Percentiles rank a stretch among this genome's conserved stretches.
Conservation (phyloP, 1,284 basidiomycete species). For the Microbotryomycetes sp. region DNA sequence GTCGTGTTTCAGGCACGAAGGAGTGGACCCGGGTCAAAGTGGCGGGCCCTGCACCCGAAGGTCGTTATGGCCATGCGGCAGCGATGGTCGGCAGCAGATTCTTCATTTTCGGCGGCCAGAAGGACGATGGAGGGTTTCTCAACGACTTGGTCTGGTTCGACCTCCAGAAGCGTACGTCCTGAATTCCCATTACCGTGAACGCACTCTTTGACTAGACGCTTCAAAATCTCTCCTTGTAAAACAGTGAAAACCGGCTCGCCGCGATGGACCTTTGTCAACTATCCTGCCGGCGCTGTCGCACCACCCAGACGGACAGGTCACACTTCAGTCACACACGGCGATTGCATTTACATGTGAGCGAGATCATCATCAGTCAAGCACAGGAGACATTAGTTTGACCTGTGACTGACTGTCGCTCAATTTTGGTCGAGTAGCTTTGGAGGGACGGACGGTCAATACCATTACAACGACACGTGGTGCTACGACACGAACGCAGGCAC, state of each 20-base stretch:
- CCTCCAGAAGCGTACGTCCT: slow-evolving; percentile 73
- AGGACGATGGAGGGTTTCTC: slow-evolving; percentile 72
- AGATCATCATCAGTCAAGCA: too few species aligned
- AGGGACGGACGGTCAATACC: slow-evolving; percentile 95
- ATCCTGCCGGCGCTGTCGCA: slow-evolving; percentile 63
- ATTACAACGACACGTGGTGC: slow-evolving; percentile 99
- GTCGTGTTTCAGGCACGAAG: slow-evolving; percentile 58
- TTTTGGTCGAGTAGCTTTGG: slow-evolving; percentile 64
- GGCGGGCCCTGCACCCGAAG: slow-evolving; percentile 63
- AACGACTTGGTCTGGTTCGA: slow-evolving; percentile 98
- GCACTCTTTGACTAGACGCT: not conserved
- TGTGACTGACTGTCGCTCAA: not conserved
- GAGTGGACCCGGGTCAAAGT: slow-evolving; percentile 90
- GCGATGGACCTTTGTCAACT: slow-evolving; percentile 37
- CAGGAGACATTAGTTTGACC: too few species aligned
- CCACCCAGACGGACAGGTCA: slow-evolving; percentile 91
- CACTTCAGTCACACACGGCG: slow-evolving; percentile 75
- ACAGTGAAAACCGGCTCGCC: slow-evolving; percentile 49
- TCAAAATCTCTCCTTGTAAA: not conserved
- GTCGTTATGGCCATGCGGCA: slow-evolving; percentile 93
- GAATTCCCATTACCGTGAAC: not conserved
- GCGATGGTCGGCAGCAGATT: slow-evolving; percentile 88
- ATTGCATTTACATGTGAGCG: slow-evolving; percentile 76
- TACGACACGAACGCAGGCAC: slow-evolving; percentile 75
- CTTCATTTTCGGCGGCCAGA: slow-evolving; percentile 94